Base-by-base conservation (phyloP, 108 stramenopile species). In the Seminavis robusta region DNA sequence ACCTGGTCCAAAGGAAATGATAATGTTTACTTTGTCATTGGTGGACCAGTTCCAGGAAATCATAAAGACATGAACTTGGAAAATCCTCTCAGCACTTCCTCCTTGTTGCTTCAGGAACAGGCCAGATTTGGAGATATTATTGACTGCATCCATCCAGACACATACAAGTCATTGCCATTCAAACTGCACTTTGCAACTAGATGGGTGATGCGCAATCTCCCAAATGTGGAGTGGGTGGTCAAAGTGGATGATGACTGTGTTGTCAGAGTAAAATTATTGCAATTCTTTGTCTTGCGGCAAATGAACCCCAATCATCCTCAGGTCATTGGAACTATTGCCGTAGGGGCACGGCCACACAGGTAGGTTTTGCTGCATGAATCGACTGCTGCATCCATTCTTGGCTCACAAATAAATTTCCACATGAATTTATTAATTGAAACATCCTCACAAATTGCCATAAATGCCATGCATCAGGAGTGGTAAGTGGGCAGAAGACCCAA, bases 171-270 rank as follows among this genome's bases (percentile, higher is more conserved):
- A 29, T 28, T 79, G 11, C 63, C 72, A 8, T 55, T 70, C 43
- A 79, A 79, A 37, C 26, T 79, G 4, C 9, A 61, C 0, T 56
- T 55, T 36, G 47, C 59, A 3, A 74, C 69, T 52, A 26, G 56
- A 30, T 79, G 65, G 64, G 59, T 60, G 2, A 10, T 70, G 4
- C 13, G 50, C 10, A 15, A 54, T 16, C n/a, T 56, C 38, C 71
- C 56, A 5, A 17, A 41, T 5, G 52, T 56, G 5, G 21, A 71
- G 49, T 79, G 77, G 77, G 32, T 79, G 27, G 67, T 73, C 25
- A 79, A 79, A 46, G 59, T 37, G 4, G 77, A 79, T 34, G 77
- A 79, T 41, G 77, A 79, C 31, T 59, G 52, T n/a, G 63, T 56
- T 38, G 77, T 61, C 25, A 48, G 64, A 7, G 27, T 66, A 2